Evolutionary conservation across 169 alveolate species (phyloP), one percentile per base, ranked within the genome.

Genomic region (Perkinsus chesapeaki): DNA sequence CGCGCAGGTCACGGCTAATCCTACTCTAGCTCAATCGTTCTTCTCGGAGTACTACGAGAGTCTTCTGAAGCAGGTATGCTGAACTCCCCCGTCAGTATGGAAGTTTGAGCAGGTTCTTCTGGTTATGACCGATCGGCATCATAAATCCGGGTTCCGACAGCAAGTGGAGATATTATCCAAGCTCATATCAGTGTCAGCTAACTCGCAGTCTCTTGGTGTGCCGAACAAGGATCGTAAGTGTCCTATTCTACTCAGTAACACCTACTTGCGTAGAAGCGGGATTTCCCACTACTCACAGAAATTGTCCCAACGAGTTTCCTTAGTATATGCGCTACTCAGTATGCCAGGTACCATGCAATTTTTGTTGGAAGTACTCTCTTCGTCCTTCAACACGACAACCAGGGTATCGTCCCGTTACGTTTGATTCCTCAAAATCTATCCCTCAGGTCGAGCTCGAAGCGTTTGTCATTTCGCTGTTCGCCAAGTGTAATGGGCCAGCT

Each of bases 111-210:
- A 98, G 94, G 95, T 97, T 39, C 96, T 98, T 60, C 95, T 96
- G 39, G 98, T 98, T 20, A 94, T 98, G 95, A 98, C 99, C 23
- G 99, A 98, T 93, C 97, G 98, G 27, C 96, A 97, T 93, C 99
- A 98, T 92, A 97, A 97, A 94, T 96, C 98, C 12, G 99, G 99
- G 16, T 97, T 98, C 95, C 97, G 97, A 60, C 96, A 96, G 60
- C 99, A 98, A 94, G 97, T 98, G 5, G 96, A 96, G 94, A 94
- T 97, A 39, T 95, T 97, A 16, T 95, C 94, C 94, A 95, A 20
- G 82, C 82, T 60, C 7, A 23, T 60, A 7, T 60, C 82, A 20
- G 82, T 60, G 12, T 27, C 82, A 0, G 82, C 82, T 27, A 60
- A 60, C 31, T 60, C 82, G 12, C 82, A 60, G 23, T 60, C 82